Evolutionary conservation across 306 rosid species (phyloP).

Genomic region (Acmispon strigosus): DNA sequence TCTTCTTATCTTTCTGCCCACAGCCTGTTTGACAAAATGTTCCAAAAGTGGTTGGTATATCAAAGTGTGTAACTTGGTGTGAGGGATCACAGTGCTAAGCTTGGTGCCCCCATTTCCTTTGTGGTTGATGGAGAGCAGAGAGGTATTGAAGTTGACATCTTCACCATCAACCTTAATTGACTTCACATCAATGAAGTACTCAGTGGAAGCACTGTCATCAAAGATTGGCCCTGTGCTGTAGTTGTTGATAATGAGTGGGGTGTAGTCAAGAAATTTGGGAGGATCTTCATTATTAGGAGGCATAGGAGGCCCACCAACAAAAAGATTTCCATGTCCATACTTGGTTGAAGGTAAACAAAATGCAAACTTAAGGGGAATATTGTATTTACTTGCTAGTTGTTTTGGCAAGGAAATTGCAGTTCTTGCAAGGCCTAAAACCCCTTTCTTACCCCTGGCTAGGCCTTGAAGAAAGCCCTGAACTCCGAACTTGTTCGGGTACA

Average conservation of each 20-base stretch:
- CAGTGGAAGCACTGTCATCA: conserved; percentile 15
- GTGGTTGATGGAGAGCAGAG: conserved; percentile 7
- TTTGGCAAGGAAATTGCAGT: conserved; percentile 7
- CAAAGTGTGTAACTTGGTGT: conserved; percentile 8
- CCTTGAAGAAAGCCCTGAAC: conserved; percentile 17
- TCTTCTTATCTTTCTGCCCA: conserved; percentile 16
- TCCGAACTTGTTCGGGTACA: conserved; percentile 3
- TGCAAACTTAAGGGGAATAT: conserved; percentile 16
- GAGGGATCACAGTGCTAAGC: conserved; percentile 16
- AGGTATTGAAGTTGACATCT: conserved; percentile 8
- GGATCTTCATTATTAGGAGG: background rate
- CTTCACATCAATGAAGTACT: conserved; percentile 26
- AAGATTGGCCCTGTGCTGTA: conserved; percentile 10
- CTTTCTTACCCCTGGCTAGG: background rate
- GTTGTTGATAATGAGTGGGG: conserved; percentile 15
- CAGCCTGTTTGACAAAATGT: conserved; percentile 26
- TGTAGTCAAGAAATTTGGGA: conserved; percentile 6
- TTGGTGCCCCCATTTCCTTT: conserved; percentile 29
- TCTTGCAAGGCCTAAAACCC: conserved; percentile 32
- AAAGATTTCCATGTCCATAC: background rate
- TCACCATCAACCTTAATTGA: conserved; percentile 26
- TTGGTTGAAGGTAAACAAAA: conserved; percentile 30
- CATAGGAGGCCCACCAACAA: conserved; percentile 24
- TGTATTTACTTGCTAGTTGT: conserved; percentile 1
- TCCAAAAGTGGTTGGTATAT: conserved; percentile 16